These are phyloP conservation scores for Puccinia sorghi DNA, from an alignment of 1,284 basidiomycete genomes.

Conservation along the genomic window DNA sequence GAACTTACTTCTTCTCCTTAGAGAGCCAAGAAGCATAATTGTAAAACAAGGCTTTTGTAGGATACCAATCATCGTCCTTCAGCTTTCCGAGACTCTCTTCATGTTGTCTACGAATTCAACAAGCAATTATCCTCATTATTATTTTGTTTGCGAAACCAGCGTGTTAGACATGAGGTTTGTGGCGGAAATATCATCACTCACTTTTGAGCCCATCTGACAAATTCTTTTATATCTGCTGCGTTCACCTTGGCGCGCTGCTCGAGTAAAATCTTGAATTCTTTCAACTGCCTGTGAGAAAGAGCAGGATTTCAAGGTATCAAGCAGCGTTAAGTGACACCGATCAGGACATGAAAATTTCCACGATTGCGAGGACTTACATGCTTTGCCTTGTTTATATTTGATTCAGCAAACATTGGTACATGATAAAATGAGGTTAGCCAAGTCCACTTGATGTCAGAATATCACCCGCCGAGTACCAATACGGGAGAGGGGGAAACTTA, in stretches of 20 bases:
- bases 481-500: background rate
- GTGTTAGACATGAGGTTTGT: background rate
- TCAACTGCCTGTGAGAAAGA: background rate
- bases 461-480: background rate
- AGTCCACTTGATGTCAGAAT: background rate
- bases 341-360: background rate
- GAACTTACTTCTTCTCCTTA: background rate
- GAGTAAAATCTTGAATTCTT: background rate
- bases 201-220: background rate
- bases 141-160: background rate
- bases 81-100: background rate
- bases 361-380: background rate
- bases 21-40: background rate
- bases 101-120: background rate
- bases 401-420: background rate
- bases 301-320: background rate
- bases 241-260: background rate
- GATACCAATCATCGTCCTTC: background rate
- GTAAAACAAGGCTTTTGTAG: background rate
- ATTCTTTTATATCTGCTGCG: background rate
- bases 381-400: background rate
- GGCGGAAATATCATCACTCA: background rate
- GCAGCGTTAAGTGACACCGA: background rate
- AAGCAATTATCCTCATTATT: background rate
- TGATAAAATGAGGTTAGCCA: conserved; percentile 1